Evolutionary conservation across 208 protist genomes (phyloP), one percentile per base, ranked within the genome.

Genomic region (Polymyxa betae): DNA sequence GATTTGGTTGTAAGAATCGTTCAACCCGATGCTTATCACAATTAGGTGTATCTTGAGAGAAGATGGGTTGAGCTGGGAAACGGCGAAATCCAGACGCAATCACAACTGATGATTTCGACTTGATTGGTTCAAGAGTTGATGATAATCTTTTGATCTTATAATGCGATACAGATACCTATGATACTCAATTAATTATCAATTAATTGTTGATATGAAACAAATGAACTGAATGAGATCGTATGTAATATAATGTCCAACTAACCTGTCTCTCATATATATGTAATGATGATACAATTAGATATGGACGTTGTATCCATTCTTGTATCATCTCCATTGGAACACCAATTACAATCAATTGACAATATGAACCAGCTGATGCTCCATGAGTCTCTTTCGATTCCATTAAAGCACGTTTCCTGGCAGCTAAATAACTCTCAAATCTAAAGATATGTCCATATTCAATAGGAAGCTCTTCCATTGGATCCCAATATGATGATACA

Each of bases 401-500:
- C 46, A 66, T 20, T 38, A 89, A 16, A 5, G n/a, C 54, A 32
- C 54, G 88, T 16, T 45, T 38, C 88, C 92, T 54, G 12, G 94
- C 93, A 32, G 88, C 46, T 0, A 89, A 54, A 35, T 95, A 96
- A 68, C 95, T 94, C 40, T 94, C 60, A 89, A 97, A 96, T 89
- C 95, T 93, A 92, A 95, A 96, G 82, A 97, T 97, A n/a, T 92
- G 35, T 20, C 93, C 93, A 91, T 97, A 97, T 64, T 97, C 96
- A 0, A 94, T 1, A 10, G 96, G 96, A 16, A 97, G 93, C 66
- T 93, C 95, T 88, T 97, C 95, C 41, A 89, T 35, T 89, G 46
- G 46, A 72, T 89, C 88, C 88, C 88, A 89, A 38, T 5, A 5
- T 32, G 54, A 60, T 77, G 38, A 32, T 45, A n/a, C 29, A 44